phyloP scores from a whole-genome alignment of 176 grass and related monocot genomes.

The Echinochloa phyllopogon region DNA sequence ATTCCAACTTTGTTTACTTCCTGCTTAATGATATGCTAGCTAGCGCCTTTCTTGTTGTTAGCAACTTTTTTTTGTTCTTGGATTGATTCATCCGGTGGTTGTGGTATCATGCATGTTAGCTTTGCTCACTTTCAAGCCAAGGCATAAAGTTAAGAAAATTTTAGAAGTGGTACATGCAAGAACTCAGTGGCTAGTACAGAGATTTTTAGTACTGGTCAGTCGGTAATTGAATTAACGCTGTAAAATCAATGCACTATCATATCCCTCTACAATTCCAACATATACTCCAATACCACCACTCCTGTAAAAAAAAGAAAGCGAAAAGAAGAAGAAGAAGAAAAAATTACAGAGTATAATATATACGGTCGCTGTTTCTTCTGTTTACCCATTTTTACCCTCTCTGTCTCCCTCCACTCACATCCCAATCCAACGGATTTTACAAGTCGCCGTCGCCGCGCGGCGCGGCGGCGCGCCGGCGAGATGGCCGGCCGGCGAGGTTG shows the following conservation, averaged over 20 bases:
- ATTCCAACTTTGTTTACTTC: constrained; percentile 3
- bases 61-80: neutral
- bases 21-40: constrained; percentile 2
- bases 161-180: neutral
- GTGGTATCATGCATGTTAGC: constrained; percentile 23
- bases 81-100: neutral
- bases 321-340: constrained; percentile 21
- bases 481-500: neutral
- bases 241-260: constrained; percentile 32
- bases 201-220: constrained; percentile 25
- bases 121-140: constrained; percentile 52
- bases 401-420: neutral
- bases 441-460: constrained; percentile 30
- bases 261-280: constrained; percentile 49
- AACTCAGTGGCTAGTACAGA: no score
- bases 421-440: constrained; percentile 37
- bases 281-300: constrained; percentile 40
- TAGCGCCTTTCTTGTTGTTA: constrained; percentile 20
- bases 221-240: constrained; percentile 27
- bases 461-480: neutral
- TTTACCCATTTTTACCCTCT: constrained; percentile 23
- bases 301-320: constrained; percentile 26
- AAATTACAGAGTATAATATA: constrained; percentile 63
- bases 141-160: constrained; percentile 3
- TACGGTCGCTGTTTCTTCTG: constrained; percentile 37